Conservation (phyloP, 2,329 filamentous ascomycete genomes). For the Beauveria australis region DNA sequence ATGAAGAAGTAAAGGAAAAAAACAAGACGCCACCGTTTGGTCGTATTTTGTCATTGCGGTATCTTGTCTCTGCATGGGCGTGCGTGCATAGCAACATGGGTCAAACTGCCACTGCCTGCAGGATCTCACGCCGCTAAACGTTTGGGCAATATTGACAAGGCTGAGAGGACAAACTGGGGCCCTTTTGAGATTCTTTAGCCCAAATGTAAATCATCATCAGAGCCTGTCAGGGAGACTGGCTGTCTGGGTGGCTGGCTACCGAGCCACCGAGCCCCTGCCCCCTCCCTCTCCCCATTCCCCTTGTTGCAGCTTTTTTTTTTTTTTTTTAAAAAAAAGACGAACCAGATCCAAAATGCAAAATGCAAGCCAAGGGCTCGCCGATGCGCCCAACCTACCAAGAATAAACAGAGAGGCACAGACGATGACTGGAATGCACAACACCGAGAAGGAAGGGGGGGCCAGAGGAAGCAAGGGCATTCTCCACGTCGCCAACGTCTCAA, state of each 20-base stretch:
- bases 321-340: too few relatives aligned
- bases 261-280: background rate
- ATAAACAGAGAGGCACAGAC: background rate
- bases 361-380: background rate
- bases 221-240: background rate
- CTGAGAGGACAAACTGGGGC: constrained; percentile 2
- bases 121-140: constrained; percentile 5
- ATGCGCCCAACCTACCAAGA: too few relatives aligned
- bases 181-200: background rate
- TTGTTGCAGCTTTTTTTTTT: background rate
- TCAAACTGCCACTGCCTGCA: background rate
- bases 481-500: background rate
- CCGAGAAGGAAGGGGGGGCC: background rate
- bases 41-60: background rate
- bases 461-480: background rate
- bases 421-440: background rate
- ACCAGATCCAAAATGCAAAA: background rate
- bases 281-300: background rate
- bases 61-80: background rate
- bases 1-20: too few relatives aligned
- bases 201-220: background rate
- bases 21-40: background rate
- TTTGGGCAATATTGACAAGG: constrained; percentile 7
- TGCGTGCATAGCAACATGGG: background rate
- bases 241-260: background rate